Conservation (phyloP, 495 filamentous ascomycete species). For the Baudoinia panamericana region DNA sequence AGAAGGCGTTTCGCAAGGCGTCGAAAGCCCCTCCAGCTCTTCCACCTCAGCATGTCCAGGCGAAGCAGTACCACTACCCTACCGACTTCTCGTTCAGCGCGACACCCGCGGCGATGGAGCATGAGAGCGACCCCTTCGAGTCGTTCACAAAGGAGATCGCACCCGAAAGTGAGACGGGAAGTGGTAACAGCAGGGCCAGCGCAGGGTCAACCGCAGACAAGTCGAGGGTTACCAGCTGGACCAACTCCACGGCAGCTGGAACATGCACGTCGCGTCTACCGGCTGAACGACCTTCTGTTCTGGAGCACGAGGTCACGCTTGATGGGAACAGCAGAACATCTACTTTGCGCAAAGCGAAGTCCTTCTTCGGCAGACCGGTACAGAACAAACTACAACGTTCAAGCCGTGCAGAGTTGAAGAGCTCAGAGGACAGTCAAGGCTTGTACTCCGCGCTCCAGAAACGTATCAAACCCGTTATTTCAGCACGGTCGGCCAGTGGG, state of each 20-base stretch:
- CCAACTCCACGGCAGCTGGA: constrained; percentile 45
- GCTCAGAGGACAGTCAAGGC: constrained; percentile 46
- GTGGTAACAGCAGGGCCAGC: constrained; percentile 5
- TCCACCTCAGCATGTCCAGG: constrained; percentile 20
- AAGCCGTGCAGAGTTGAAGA: constrained; percentile 29
- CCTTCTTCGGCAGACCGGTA: constrained; percentile 17
- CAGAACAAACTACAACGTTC: constrained; percentile 11
- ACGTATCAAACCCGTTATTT: constrained; percentile 36
- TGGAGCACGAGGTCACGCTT: constrained; percentile 40
- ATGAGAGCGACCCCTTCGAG: constrained; percentile 5
- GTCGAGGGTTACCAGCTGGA: constrained; percentile 68
- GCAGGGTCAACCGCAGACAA: background rate
- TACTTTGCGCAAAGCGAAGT: constrained; percentile 16
- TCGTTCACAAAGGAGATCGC: background rate
- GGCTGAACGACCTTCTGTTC: constrained; percentile 50
- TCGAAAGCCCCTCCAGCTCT: constrained; percentile 9
- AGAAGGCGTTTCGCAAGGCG: constrained; percentile 15
- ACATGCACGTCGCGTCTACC: constrained; percentile 30
- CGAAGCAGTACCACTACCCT: constrained; percentile 15
- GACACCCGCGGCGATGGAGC: no score
- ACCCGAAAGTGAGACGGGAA: background rate
- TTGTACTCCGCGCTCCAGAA: constrained; percentile 65
- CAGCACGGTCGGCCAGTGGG: no score
- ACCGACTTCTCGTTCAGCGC: no score
- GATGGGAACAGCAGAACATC: constrained; percentile 4